Base-by-base conservation (phyloP, 1,284 basidiomycete genomes). In the Malassezia sp. region DNA sequence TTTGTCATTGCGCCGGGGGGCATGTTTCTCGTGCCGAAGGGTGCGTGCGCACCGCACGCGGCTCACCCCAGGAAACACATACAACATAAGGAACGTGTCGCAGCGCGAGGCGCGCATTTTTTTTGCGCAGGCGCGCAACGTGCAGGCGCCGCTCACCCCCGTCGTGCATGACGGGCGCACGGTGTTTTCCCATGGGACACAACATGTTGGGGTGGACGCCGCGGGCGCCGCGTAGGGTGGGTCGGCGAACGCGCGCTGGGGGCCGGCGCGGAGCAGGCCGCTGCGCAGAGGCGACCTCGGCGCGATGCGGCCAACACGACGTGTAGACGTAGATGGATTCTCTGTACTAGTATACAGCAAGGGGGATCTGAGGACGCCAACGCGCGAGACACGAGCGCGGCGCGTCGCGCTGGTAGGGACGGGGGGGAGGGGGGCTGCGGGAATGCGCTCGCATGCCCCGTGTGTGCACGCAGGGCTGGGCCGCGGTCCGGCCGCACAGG, bases 21-120 rank as follows among this genome's bases (percentile, higher is more conserved):
- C 5, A 83, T 82, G 77, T 91, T 93, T 70, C 77, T 93, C 61
- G 82, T 95, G 20, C 90, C 90, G 2, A 78, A 86, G 75, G 86
- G 87, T 83, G 57, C 59, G 77, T 71, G 22, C n/a, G 17, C 24
- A 18, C 32, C n/a, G n/a, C n/a, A n/a, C n/a, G n/a, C 26, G 21
- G 22, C 33, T n/a, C 2, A n/a, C 21, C 34, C 11, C 60, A 84
- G 88, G 87, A 22, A 97, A 97, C 71, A 78, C 78, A 6, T 97
- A 97, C 71, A 79, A 79, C 43, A 85, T 97, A 66, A 78, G 83
- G 63, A 96, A 96, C 71, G 81, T 91, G 18, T 80, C 79, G 15
- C 76, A 83, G 33, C 78, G 85, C 23, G 81, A 84, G 39, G 84
- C 83, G 10, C 80, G 79, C 60, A 72, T 97, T 7, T 91, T 91